phyloP scores from a whole-genome alignment of 1,139 yeast species.

The Saccharomyces hybrid region DNA sequence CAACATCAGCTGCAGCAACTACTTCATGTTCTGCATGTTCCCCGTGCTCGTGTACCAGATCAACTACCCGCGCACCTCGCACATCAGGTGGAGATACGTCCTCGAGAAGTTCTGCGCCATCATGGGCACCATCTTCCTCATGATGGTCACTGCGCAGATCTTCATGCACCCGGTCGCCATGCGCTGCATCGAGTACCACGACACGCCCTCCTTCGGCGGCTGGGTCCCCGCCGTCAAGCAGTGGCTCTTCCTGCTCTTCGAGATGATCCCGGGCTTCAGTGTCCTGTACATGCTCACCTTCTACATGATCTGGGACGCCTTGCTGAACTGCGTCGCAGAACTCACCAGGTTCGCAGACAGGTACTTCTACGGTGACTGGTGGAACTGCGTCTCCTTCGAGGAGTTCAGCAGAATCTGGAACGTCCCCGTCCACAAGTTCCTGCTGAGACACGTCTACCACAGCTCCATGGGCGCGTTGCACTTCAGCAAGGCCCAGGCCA shows the following conservation, averaged over 20 bases:
- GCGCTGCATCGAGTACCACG: conserved; percentile 38
- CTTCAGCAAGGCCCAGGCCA: conserved; percentile 55
- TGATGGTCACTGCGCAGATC: conserved; percentile 72
- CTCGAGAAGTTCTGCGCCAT: conserved; percentile 59
- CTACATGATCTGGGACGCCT: conserved; percentile 86
- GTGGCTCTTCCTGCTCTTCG: conserved; percentile 58
- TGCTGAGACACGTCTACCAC: conserved; percentile 84
- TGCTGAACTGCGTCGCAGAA: conserved; percentile 77
- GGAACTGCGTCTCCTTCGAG: conserved; percentile 88
- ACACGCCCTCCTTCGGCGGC: conserved; percentile 32
- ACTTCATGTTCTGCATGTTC: conserved; percentile 66
- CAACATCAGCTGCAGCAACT: conserved; percentile 55
- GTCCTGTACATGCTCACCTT: conserved; percentile 65
- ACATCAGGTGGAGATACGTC: conserved; percentile 59
- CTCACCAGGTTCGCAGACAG: conserved; percentile 75
- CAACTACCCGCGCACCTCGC: conserved; percentile 63
- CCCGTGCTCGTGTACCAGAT: conserved; percentile 76
- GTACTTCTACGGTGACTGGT: conserved; percentile 88
- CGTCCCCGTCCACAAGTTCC: conserved; percentile 80
- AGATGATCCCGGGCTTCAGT: conserved; percentile 69
- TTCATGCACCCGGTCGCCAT: conserved; percentile 63
- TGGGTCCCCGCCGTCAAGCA: conserved; percentile 45
- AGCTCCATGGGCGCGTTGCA: conserved; percentile 68
- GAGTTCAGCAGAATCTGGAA: conserved; percentile 91
- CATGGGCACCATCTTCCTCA: conserved; percentile 70